Conservation (phyloP, 768 basidiomycete species). For the Phanerochaete carnosa region DNA sequence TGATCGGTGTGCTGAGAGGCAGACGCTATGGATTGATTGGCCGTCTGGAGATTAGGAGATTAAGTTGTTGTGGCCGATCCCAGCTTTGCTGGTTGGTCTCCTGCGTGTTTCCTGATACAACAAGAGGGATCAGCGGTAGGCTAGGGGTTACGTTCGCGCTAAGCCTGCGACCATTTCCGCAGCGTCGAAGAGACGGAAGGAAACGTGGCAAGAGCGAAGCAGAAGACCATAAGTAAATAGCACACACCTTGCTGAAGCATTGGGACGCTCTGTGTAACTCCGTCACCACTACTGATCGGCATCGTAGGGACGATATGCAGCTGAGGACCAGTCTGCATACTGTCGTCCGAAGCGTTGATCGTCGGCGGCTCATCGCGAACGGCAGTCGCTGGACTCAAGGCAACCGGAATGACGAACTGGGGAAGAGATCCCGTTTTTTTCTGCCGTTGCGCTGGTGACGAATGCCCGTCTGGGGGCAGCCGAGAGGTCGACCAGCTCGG, state of each 20-base stretch:
- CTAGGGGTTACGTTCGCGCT: not conserved
- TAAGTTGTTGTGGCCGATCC: constrained; percentile 12
- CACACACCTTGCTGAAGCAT: constrained; percentile 59
- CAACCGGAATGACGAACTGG: constrained; percentile 54
- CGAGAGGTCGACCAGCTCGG: constrained; percentile 51
- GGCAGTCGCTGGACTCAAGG: constrained; percentile 36
- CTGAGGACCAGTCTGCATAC: constrained; percentile 51
- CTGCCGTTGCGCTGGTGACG: constrained; percentile 30
- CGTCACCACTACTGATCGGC: constrained; percentile 64
- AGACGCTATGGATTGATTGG: constrained; percentile 11
- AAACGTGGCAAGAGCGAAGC: not conserved
- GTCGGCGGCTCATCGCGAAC: constrained; percentile 37
- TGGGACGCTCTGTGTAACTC: constrained; percentile 40
- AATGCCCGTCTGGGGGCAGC: constrained; percentile 40
- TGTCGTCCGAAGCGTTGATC: constrained; percentile 61
- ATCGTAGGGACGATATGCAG: constrained; percentile 84
- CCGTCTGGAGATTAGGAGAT: not conserved
- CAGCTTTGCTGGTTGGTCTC: constrained; percentile 7
- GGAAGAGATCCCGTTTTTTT: constrained; percentile 68
- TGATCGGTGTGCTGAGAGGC: constrained; percentile 11
- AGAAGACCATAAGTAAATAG: not conserved
- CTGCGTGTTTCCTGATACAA: constrained; percentile 6
- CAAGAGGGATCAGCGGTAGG: not conserved
- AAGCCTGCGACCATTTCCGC: not conserved
- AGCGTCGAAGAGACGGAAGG: not conserved